Evolutionary conservation across 495 filamentous ascomycete species (phyloP).

Genomic region (Sphaerosporella brunnea): DNA sequence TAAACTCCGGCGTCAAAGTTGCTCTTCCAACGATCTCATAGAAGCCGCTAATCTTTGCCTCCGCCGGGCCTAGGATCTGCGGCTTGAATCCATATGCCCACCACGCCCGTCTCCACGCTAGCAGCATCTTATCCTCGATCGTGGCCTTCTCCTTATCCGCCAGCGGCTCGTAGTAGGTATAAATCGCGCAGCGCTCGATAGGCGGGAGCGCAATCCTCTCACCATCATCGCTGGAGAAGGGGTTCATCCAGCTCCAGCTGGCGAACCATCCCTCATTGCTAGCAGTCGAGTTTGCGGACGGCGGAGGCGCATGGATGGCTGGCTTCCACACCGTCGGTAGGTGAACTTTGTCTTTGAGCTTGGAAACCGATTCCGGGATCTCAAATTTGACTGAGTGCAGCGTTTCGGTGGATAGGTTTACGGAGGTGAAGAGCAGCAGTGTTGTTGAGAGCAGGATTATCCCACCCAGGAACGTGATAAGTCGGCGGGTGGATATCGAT

Average conservation of each 20-base stretch:
- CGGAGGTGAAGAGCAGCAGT: slow-evolving; percentile 16
- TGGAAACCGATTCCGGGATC: slow-evolving; percentile 8
- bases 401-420: slow-evolving; percentile 5
- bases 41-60: slow-evolving; percentile 69
- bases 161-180: slow-evolving; percentile 78
- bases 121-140: slow-evolving; percentile 59
- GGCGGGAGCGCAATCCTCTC: slow-evolving; percentile 74
- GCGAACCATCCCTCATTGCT: slow-evolving; percentile 62
- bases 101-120: slow-evolving; percentile 84
- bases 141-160: slow-evolving; percentile 38
- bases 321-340: slow-evolving; percentile 38
- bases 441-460: slow-evolving; percentile 19
- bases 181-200: slow-evolving; percentile 52
- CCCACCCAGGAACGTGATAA: slow-evolving; percentile 14
- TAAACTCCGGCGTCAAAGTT: slow-evolving; percentile 35
- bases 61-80: slow-evolving; percentile 57
- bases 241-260: slow-evolving; percentile 74
- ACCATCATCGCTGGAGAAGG: slow-evolving; percentile 78
- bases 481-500: slow-evolving; percentile 18
- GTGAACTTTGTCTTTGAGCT: slow-evolving; percentile 2
- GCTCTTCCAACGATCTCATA: slow-evolving; percentile 46
- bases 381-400: slow-evolving; percentile 7
- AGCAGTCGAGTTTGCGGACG: slow-evolving; percentile 60
- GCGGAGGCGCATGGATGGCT: slow-evolving; percentile 52
- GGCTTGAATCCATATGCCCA: slow-evolving; percentile 86